Conservation (phyloP, 306 rosid species). For the Comarum palustre region DNA sequence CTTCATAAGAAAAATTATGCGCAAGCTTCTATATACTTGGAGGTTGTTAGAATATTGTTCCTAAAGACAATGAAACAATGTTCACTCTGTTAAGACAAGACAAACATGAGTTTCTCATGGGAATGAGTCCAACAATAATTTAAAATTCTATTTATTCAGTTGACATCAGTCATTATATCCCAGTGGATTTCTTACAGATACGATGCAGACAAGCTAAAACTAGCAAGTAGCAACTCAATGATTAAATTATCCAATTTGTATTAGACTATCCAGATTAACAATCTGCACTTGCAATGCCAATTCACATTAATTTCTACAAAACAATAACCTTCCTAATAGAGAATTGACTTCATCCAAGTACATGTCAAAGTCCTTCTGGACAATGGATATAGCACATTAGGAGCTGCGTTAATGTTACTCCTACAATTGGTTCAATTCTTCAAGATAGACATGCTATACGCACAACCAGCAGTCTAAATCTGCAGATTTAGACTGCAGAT, state of each 20-base stretch:
- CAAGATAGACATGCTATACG: background rate
- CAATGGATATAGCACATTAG: background rate
- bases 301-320: background rate
- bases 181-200: background rate
- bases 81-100: background rate
- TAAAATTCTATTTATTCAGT: background rate
- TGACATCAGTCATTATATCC: background rate
- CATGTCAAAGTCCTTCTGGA: background rate
- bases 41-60: background rate
- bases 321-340: background rate
- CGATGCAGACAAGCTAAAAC: background rate
- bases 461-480: background rate
- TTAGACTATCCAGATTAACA: background rate
- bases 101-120: background rate
- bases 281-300: background rate
- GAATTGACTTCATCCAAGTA: background rate
- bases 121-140: background rate
- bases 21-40: background rate
- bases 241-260: background rate
- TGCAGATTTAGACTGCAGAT: background rate
- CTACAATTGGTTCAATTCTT: background rate
- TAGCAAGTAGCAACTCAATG: background rate
- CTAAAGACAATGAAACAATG: background rate
- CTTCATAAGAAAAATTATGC: background rate
- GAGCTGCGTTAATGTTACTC: background rate